Evolutionary conservation across 345 rosid species (phyloP), one percentile per base, ranked within the genome.

Genomic region (Salix purpurea): DNA sequence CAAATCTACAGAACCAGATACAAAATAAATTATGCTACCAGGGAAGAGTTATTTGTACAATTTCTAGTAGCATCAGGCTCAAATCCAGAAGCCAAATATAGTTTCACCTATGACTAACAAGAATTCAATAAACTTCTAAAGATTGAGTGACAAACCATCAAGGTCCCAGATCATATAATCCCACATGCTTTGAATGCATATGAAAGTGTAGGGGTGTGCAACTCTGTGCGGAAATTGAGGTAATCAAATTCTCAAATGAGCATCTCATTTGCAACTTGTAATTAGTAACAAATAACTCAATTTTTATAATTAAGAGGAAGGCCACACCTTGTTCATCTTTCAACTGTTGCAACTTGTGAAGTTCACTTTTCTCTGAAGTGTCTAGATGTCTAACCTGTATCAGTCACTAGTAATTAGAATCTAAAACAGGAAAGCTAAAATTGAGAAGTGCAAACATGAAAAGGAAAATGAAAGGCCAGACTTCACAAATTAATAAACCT

Each of bases 291-390:
- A 39, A 1, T 12, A 21, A 12, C 7, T 39, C 40, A 32, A 3
- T 39, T 14, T 39, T 15, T 70, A 6, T 40, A 65, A 73, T 21
- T 19, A 42, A 64, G 19, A 34, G 67, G 28, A 65, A 42, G 44
- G 48, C 46, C 79, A 58, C 44, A 96, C 99, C 99, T 94, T 96
- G 99, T 81, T 96, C 99, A 89, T 96, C 99, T 88, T 96, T 96
- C 88, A 94, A 85, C 80, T 92, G 99, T 72, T 96, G 99, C 80
- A 96, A 85, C 87, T 96, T 96, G 91, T 96, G 92, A 77, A 96
- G 93, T 82, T 96, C 98, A 50, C 98, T 96, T 94, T 96, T 96
- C 84, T 96, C 99, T 67, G 98, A 93, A 30, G 99, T 96, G 86
- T 96, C 99, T 68, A 96, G 94, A 88, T 96, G 98, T 50, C 95